phyloP scores from a whole-genome alignment of 805 yeast genomes.

The Sugiyamaella boreocaroliniensis region DNA sequence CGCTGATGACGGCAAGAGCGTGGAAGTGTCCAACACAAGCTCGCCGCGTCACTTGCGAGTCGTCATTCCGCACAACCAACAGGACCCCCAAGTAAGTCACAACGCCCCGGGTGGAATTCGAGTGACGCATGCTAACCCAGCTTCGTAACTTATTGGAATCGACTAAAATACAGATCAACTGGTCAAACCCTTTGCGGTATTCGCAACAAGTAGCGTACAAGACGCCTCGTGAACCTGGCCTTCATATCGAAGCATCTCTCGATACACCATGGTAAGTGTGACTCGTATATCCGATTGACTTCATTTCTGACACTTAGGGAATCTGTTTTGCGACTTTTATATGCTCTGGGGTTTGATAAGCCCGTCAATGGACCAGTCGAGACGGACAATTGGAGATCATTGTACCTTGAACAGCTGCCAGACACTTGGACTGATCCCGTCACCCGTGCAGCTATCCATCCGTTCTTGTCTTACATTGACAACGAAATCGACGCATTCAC shows the following conservation, averaged over 20 bases:
- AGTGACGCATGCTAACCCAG: background rate
- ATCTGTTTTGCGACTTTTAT: conserved; percentile 2
- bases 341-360: background rate
- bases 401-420: conserved; percentile 4
- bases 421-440: background rate
- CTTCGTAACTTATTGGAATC: background rate
- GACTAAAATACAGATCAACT: conserved; percentile 14
- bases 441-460: background rate
- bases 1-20: conserved; percentile 3
- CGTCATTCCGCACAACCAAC: conserved; percentile 12
- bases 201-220: conserved; percentile 23
- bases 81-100: background rate
- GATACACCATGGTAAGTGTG: conserved; percentile 18
- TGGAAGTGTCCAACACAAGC: background rate
- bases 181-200: conserved; percentile 11
- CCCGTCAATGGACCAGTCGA: conserved; percentile 4
- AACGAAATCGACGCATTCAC: conserved; percentile 14
- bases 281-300: background rate
- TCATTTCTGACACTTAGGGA: background rate
- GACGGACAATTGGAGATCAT: conserved; percentile 18
- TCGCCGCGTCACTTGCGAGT: conserved; percentile 17
- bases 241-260: conserved; percentile 25
- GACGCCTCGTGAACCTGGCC: conserved; percentile 22
- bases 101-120: background rate
- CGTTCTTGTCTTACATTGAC: background rate